phyloP scores from a whole-genome alignment of 768 basidiomycete species.

The Phylloporus sp. region DNA sequence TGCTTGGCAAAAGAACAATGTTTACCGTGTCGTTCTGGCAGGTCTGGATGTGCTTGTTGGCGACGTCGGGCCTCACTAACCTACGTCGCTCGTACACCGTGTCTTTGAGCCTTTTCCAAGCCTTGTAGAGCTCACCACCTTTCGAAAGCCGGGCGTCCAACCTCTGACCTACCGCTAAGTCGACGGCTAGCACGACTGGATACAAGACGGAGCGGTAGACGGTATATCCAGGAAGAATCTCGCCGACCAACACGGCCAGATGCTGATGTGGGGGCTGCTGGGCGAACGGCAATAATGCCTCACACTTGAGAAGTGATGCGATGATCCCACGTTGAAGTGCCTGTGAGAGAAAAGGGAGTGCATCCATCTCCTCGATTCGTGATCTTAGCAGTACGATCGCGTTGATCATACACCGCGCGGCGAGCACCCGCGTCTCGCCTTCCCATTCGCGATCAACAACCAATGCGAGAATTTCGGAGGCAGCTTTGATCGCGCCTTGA shows the following conservation, averaged over 20 bases:
- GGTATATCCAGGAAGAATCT: slow-evolving; percentile 22
- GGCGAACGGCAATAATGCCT: slow-evolving; percentile 15
- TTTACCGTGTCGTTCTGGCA: slow-evolving; percentile 25
- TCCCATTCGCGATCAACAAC: slow-evolving; percentile 15
- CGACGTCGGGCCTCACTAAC: slow-evolving; percentile 15
- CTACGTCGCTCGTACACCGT: slow-evolving; percentile 16
- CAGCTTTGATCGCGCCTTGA: slow-evolving; percentile 22
- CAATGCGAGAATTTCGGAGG: slow-evolving; percentile 19
- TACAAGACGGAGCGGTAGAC: slow-evolving; percentile 23
- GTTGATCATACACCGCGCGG: slow-evolving; percentile 22
- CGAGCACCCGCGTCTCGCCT: slow-evolving; percentile 7
- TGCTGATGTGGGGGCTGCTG: slow-evolving; percentile 11
- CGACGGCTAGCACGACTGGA: slow-evolving; percentile 8
- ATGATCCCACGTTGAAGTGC: slow-evolving; percentile 21
- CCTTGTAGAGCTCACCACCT: slow-evolving; percentile 16
- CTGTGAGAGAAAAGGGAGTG: slow-evolving; percentile 22
- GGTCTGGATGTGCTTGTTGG: slow-evolving; percentile 20
- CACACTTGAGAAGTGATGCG: slow-evolving; percentile 22
- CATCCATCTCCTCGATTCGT: slow-evolving; percentile 24
- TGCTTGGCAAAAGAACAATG: background rate
- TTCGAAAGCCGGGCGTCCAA: slow-evolving; percentile 12
- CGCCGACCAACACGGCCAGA: slow-evolving; percentile 10
- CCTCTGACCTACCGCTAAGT: slow-evolving; percentile 1
- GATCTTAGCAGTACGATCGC: slow-evolving; percentile 14
- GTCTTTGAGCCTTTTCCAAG: slow-evolving; percentile 20